Evolutionary conservation across 2,329 filamentous ascomycete species (phyloP).

Genomic region (Pyrenophora teres): DNA sequence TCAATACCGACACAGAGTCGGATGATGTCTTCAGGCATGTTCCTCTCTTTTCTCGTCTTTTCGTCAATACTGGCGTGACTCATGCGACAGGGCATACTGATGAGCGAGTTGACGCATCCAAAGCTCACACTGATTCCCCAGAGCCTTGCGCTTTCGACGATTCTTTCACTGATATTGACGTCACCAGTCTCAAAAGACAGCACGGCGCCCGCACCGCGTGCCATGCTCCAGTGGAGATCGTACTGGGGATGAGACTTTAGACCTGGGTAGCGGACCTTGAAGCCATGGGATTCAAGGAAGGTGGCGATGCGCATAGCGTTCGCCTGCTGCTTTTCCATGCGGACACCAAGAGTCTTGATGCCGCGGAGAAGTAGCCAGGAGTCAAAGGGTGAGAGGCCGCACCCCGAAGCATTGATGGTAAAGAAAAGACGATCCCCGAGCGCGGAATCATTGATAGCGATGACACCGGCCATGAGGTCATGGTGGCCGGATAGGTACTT

Average conservation of each 20-base stretch:
- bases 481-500: conserved; percentile 98
- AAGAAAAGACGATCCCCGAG: conserved; percentile 92
- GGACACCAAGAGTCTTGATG: conserved; percentile 93
- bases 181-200: conserved; percentile 96
- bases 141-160: conserved; percentile 88
- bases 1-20: conserved; percentile 95
- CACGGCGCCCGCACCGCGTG: conserved; percentile 90
- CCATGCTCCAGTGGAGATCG: conserved; percentile 93
- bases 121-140: conserved; percentile 98
- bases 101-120: conserved; percentile 96
- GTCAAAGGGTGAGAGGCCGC: conserved; percentile 92
- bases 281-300: conserved; percentile 88
- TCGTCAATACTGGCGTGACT: conserved; percentile 98
- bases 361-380: conserved; percentile 94
- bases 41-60: conserved; percentile 71
- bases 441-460: conserved; percentile 81
- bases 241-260: conserved; percentile 96
- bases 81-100: conserved; percentile 99
- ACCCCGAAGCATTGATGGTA: conserved; percentile 95
- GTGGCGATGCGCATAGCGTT: conserved; percentile 90
- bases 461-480: conserved; percentile 97
- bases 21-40: conserved; percentile 97
- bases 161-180: conserved; percentile 79
- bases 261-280: conserved; percentile 93
- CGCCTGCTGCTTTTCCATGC: conserved; percentile 97